Evolutionary conservation across 1,284 basidiomycete genomes (phyloP), one percentile per base, ranked within the genome.

Genomic region (Neolentinus lepideus): DNA sequence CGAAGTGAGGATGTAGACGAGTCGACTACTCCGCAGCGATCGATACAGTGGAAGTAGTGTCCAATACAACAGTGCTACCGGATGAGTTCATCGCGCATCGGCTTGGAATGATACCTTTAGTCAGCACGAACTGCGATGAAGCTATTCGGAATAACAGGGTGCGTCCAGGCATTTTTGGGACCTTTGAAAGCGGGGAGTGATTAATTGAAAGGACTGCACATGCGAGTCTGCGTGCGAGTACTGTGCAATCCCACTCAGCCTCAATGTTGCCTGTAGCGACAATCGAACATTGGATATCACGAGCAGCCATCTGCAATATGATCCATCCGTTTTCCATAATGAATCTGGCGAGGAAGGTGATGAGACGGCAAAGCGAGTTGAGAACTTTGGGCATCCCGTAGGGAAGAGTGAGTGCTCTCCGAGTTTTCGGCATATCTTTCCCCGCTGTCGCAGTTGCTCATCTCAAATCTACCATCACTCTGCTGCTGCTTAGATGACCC

Each of bases 71-170:
- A 0, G 95, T 98, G 2, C 74, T 99, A 31, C 92, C 96, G 1
- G 97, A 99, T 72, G 97, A 99, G 74, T 97, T 97, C 75, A 88
- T 99, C 59, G 92, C 94, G 0, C 97, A 99, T 71, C 84, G 97
- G 47, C 77, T 99, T 24, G 97, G 97, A 22, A 88, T 98, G 83
- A 81, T 99, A 22, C 97, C 97, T 6, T 76, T 99, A 21, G 77
- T 91, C 51, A 96, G 92, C 68, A 76, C 82, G 47, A 88, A 87
- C 60, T 94, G 91, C 60, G 90, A 91, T 56, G 88, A 92, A 65
- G 88, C 85, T 16, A 85, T 94, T 67, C 84, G 90, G 59, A 92
- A 90, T 63, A 88, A 85, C 54, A 76, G 88, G 68, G 92, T 88
- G 61, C 56, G 83, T 73, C 56, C 29, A 54, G 14, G 16, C n/a